Conservation (phyloP, 163 green algal genomes). For the Chlorella variabilis region DNA sequence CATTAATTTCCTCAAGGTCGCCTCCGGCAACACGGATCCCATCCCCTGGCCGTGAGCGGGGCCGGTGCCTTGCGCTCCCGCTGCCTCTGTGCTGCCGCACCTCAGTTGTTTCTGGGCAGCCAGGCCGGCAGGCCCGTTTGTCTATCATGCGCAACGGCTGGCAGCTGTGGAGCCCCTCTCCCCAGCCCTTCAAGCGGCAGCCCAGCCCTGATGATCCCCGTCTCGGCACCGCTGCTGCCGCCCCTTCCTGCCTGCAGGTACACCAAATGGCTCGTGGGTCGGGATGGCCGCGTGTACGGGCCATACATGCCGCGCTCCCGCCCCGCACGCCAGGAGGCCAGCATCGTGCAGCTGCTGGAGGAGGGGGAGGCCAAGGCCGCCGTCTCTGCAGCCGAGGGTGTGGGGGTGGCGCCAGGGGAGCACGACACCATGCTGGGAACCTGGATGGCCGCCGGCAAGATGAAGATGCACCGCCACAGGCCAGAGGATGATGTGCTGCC, state of each 20-base stretch:
- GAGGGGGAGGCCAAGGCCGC: not conserved
- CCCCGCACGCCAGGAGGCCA: not conserved
- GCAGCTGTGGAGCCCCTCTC: too few relatives aligned
- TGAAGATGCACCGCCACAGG: not conserved
- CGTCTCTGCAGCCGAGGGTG: not conserved
- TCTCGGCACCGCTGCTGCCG: not conserved
- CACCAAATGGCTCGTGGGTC: conserved; percentile 6
- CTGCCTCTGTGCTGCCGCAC: too few relatives aligned
- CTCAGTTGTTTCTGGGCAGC: too few relatives aligned
- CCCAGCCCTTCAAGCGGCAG: not conserved
- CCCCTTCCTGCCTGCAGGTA: not conserved
- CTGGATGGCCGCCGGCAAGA: not conserved
- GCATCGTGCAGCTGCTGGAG: not conserved
- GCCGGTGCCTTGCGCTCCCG: not conserved
- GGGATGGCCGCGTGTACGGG: conserved; percentile 7
- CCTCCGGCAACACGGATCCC: not conserved
- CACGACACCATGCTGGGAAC: not conserved
- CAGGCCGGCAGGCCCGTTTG: too few relatives aligned
- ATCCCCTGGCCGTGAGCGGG: conserved; percentile 8
- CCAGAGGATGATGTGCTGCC: conserved; percentile 2
- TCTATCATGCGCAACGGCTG: too few relatives aligned
- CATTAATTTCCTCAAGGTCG: conserved; percentile 43
- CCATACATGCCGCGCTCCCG: not conserved
- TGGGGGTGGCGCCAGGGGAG: not conserved
- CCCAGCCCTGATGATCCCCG: not conserved